Evolutionary conservation across 1,284 basidiomycete genomes (phyloP).

Genomic region (Rhodotorula sp.): DNA sequence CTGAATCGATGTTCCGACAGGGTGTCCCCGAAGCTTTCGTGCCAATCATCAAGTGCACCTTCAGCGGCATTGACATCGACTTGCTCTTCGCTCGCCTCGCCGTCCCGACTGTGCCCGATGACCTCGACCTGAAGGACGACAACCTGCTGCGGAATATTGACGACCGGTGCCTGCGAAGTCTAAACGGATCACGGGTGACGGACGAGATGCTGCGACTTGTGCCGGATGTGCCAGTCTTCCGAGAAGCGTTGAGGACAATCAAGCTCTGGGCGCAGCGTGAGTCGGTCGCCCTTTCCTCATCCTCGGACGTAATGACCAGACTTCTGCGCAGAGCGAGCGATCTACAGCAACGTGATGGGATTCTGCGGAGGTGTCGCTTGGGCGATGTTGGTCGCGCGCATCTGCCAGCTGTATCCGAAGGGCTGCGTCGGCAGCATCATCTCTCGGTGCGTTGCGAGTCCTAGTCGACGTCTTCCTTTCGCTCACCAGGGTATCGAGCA

Average conservation of each 20-base stretch:
- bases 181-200: slow-evolving; percentile 93
- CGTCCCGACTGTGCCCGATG: slow-evolving; percentile 81
- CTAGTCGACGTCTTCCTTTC: slow-evolving; percentile 7
- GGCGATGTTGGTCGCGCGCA: slow-evolving; percentile 96
- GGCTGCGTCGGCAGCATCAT: slow-evolving; percentile 92
- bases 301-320: background rate
- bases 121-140: slow-evolving; percentile 84
- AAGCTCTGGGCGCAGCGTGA: slow-evolving; percentile 95
- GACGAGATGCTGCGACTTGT: slow-evolving; percentile 95
- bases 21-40: slow-evolving; percentile 95
- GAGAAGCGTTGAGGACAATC: slow-evolving; percentile 90
- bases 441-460: slow-evolving; percentile 64
- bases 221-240: slow-evolving; percentile 90
- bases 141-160: slow-evolving; percentile 89
- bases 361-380: slow-evolving; percentile 98
- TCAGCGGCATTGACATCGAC: slow-evolving; percentile 90
- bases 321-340: slow-evolving; percentile 61
- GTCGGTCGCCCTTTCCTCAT: slow-evolving; percentile 47
- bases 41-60: slow-evolving; percentile 88
- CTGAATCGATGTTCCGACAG: too few relatives aligned
- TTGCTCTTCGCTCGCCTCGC: slow-evolving; percentile 82
- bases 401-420: slow-evolving; percentile 97
- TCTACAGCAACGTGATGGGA: slow-evolving; percentile 97
- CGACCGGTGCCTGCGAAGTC: slow-evolving; percentile 88
- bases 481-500: background rate